Evolutionary conservation across 768 basidiomycete genomes (phyloP).

Genomic region (Phlegmacium glaucopus): DNA sequence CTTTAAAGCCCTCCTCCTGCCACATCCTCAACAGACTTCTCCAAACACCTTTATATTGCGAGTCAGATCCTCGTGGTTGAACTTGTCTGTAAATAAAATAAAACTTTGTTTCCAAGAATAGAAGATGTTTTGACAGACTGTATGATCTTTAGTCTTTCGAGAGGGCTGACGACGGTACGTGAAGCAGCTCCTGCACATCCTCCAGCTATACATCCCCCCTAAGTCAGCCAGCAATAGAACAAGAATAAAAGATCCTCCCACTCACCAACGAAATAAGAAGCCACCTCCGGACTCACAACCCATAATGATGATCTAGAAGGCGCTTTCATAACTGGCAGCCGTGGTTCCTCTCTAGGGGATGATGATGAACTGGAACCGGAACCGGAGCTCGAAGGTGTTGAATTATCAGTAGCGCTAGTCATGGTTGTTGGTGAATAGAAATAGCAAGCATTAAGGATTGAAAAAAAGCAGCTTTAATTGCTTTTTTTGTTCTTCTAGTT

Average conservation of each 20-base stretch:
- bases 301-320: constrained; percentile 13
- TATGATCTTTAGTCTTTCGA: constrained; percentile 95
- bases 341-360: too few species aligned
- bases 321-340: constrained; percentile 7
- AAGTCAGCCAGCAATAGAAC: not conserved
- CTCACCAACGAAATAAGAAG: constrained; percentile 43
- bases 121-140: constrained; percentile 54
- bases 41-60: constrained; percentile 84
- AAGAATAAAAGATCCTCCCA: constrained; percentile 5
- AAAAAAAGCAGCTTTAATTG: too few species aligned
- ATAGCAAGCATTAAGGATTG: too few species aligned
- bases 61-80: constrained; percentile 62
- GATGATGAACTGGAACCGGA: too few species aligned
- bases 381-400: too few species aligned
- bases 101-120: not conserved
- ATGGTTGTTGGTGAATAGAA: too few species aligned
- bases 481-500: too few species aligned
- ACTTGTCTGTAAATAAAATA: constrained; percentile 66
- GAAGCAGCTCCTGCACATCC: constrained; percentile 67
- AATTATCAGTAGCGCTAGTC: too few species aligned
- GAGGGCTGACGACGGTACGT: constrained; percentile 87
- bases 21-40: constrained; percentile 85
- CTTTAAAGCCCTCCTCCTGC: constrained; percentile 88
- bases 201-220: constrained; percentile 34
- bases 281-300: constrained; percentile 34